phyloP scores from a whole-genome alignment of 257 asterid genomes.

The Knoxia roxburghii region DNA sequence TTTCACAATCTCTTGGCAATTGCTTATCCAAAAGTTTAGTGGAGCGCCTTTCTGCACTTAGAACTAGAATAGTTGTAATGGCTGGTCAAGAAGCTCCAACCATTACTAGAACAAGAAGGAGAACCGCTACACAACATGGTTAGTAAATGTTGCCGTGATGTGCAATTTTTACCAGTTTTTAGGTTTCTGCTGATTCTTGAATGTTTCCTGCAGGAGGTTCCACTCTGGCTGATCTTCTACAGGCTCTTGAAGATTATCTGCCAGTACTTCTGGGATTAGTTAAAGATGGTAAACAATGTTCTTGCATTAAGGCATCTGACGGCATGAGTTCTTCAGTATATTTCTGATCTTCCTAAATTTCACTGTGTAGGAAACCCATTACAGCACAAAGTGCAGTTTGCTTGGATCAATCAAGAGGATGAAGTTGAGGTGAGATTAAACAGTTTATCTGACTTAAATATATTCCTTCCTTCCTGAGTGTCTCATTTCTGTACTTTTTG shows the following conservation, averaged over 20 bases:
- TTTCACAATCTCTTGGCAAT: constrained; percentile 57
- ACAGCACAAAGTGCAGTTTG: constrained; percentile 83
- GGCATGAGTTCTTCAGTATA: constrained; percentile 13
- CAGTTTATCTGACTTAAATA: constrained; percentile 1
- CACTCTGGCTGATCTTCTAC: constrained; percentile 83
- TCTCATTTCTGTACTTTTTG: constrained; percentile 7
- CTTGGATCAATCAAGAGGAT: constrained; percentile 98
- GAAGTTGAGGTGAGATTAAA: constrained; percentile 70
- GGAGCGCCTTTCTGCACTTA: constrained; percentile 89
- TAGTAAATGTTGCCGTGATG: constrained; percentile 20
- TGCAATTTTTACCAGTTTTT: background rate
- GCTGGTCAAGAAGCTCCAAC: constrained; percentile 95
- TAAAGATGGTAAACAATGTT: constrained; percentile 66
- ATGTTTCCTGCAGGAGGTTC: constrained; percentile 81
- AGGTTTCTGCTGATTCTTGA: constrained; percentile 16
- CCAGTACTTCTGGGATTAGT: constrained; percentile 92
- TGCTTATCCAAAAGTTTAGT: constrained; percentile 52
- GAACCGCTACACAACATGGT: constrained; percentile 88
- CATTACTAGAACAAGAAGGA: constrained; percentile 86
- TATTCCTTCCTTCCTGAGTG: constrained; percentile 14
- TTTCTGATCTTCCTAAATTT: constrained; percentile 15
- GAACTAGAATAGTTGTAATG: constrained; percentile 90
- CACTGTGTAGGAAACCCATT: constrained; percentile 65
- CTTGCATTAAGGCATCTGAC: background rate
- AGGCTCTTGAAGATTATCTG: constrained; percentile 85